These are phyloP conservation scores for Paecilomyces niveus DNA, from an alignment of 2,329 filamentous ascomycete genomes.

Conservation along the genomic window DNA sequence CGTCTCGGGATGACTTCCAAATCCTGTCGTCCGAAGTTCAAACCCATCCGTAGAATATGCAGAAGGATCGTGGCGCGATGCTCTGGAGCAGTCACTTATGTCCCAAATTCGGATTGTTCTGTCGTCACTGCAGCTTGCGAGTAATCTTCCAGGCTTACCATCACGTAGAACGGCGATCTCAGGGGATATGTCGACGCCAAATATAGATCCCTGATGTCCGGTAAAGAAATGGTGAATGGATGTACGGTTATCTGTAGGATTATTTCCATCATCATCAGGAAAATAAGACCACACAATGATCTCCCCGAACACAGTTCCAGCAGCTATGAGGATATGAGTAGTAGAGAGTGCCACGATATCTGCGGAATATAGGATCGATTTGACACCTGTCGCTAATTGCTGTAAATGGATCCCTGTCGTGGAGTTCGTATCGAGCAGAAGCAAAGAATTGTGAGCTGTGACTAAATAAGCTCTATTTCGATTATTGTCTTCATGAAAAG, in stretches of 20 bases:
- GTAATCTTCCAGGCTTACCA: constrained; percentile 48
- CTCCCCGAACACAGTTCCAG: constrained; percentile 91
- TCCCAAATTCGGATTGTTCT: constrained; percentile 86
- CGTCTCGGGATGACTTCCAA: constrained; percentile 40
- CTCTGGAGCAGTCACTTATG: constrained; percentile 50
- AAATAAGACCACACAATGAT: constrained; percentile 79
- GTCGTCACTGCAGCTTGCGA: constrained; percentile 93
- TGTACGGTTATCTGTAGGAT: constrained; percentile 16
- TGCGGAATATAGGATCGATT: constrained; percentile 83
- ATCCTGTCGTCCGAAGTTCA: constrained; percentile 53
- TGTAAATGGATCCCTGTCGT: constrained; percentile 19
- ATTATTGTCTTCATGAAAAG: constrained; percentile 17
- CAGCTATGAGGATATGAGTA: constrained; percentile 64
- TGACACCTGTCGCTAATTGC: constrained; percentile 47
- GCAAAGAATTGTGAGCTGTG: constrained; percentile 80
- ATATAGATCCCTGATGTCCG: constrained; percentile 87
- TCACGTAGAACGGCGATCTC: constrained; percentile 33
- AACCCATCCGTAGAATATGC: constrained; percentile 31
- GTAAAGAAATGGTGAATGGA: constrained; percentile 51
- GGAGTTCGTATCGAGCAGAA: constrained; percentile 40
- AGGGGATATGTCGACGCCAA: constrained; percentile 74
- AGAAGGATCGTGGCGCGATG: constrained; percentile 20
- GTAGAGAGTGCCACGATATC: constrained; percentile 57
- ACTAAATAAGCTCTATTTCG: constrained; percentile 52
- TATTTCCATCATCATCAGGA: constrained; percentile 15